A percentile compares a stretch with the other conserved stretches of the same genome.
Evolutionary conservation across 1,284 basidiomycete genomes (phyloP).

Genomic region (Austropuccinia psidii): DNA sequence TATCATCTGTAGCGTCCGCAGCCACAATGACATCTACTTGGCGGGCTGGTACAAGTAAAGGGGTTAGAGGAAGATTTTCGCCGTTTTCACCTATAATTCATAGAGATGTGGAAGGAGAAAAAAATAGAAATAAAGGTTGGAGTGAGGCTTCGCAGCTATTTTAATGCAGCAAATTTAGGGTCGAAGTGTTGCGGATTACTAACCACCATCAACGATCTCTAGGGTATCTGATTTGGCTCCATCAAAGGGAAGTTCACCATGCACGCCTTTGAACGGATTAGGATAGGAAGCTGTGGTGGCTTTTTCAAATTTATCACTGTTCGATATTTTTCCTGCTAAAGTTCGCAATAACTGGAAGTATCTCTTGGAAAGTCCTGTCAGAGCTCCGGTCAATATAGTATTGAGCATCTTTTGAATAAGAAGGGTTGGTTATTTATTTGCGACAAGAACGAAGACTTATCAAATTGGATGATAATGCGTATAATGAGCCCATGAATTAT

Average conservation of each 20-base stretch:
- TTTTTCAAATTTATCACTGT: conserved; percentile 38
- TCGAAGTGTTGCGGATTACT: too few relatives aligned
- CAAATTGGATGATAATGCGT: not conserved
- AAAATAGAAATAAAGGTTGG: too few relatives aligned
- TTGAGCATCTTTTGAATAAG: conserved; percentile 20
- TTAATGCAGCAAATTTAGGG: too few relatives aligned
- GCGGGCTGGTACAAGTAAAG: conserved; percentile 55
- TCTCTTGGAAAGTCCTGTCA: not conserved
- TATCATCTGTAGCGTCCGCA: conserved; percentile 58
- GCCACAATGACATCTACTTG: conserved; percentile 61
- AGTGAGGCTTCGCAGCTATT: too few relatives aligned
- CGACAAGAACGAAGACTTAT: conserved; percentile 36
- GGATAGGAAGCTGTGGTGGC: conserved; percentile 7
- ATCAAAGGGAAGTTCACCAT: conserved; percentile 35
- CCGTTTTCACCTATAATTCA: conserved; percentile 15
- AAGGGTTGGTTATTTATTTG: not conserved
- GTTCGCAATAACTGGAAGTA: not conserved
- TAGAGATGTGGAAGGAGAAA: too few relatives aligned
- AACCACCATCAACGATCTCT: conserved; percentile 52
- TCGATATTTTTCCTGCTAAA: not conserved
- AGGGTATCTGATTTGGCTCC: conserved; percentile 45
- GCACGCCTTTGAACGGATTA: conserved; percentile 37
- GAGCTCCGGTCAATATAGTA: not conserved
- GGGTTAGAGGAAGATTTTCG: conserved; percentile 55
- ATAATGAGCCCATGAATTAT: conserved; percentile 8